Percentiles rank a stretch among this genome's conserved stretches.
These are phyloP conservation scores for Spergularia bocconei DNA, from an alignment of 148 eudicot genomes.

Conservation along the genomic window DNA sequence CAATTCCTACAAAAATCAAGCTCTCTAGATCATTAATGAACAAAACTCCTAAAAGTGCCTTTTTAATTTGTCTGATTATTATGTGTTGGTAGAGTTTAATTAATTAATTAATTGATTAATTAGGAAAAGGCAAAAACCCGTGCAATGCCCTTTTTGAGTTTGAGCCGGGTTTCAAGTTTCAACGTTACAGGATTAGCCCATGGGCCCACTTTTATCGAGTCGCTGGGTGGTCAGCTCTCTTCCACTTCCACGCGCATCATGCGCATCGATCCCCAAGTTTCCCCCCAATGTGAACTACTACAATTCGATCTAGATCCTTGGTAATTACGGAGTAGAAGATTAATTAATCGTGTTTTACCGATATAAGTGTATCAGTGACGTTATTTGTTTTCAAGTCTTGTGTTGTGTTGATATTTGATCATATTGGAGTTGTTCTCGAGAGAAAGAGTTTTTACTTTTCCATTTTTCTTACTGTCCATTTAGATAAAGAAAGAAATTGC, in stretches of 20 bases:
- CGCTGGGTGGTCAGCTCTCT: slow-evolving; percentile 2
- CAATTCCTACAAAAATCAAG: too few species aligned
- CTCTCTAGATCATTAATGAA: slow-evolving; percentile 29
- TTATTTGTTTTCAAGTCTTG: too few species aligned
- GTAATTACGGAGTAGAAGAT: too few species aligned
- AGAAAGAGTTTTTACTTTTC: too few species aligned
- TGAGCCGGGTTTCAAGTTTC: neutral
- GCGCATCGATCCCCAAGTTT: slow-evolving; percentile 12
- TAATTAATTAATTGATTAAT: slow-evolving; percentile 3
- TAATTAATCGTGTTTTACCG: too few species aligned
- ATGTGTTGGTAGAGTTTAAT: neutral
- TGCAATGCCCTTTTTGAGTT: slow-evolving; percentile 7
- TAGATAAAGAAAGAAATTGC: too few species aligned
- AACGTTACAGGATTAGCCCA: slow-evolving; percentile 13
- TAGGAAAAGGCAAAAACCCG: slow-evolving; percentile 5
- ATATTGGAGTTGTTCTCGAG: too few species aligned
- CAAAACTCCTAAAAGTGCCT: slow-evolving; percentile 24
- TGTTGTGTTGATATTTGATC: too few species aligned
- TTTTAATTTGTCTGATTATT: neutral
- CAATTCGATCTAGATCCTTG: neutral
- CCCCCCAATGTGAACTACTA: neutral
- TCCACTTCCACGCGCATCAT: slow-evolving; percentile 10
- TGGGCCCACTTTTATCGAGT: neutral
- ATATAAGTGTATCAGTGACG: too few species aligned
- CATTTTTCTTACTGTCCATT: too few species aligned